Evolutionary conservation across 2,329 filamentous ascomycete genomes (phyloP).

Genomic region (Alternaria brassicae): DNA sequence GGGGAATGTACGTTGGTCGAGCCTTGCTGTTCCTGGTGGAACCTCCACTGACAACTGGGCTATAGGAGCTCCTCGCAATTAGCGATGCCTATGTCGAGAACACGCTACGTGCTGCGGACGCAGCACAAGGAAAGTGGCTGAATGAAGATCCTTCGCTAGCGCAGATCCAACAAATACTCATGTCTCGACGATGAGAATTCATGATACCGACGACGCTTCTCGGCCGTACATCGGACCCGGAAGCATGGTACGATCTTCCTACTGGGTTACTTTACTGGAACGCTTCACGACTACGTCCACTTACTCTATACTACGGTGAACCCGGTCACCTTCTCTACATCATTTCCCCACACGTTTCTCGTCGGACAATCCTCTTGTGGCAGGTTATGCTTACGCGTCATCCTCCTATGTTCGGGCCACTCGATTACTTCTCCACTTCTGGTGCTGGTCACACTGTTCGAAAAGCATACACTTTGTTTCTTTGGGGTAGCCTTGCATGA

Average conservation of each 20-base stretch:
- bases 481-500: constrained; percentile 5
- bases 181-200: constrained; percentile 36
- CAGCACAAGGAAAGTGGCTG: constrained; percentile 66
- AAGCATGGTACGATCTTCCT: not conserved
- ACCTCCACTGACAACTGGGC: not conserved
- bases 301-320: not conserved
- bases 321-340: not conserved
- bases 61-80: constrained; percentile 63
- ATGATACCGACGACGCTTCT: not conserved
- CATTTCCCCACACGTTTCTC: not conserved
- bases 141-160: constrained; percentile 65
- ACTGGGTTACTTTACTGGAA: not conserved
- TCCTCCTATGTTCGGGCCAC: not conserved
- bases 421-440: not conserved
- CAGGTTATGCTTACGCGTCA: not conserved
- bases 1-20: constrained; percentile 53
- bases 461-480: constrained; percentile 15
- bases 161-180: constrained; percentile 54
- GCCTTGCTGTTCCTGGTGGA: constrained; percentile 13
- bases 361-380: not conserved
- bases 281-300: not conserved
- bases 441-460: constrained; percentile 24
- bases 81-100: constrained; percentile 65
- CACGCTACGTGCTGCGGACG: constrained; percentile 63
- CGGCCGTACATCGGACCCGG: not conserved